Conservation (phyloP, 805 yeast genomes). For the Metschnikowia vanudenii region DNA sequence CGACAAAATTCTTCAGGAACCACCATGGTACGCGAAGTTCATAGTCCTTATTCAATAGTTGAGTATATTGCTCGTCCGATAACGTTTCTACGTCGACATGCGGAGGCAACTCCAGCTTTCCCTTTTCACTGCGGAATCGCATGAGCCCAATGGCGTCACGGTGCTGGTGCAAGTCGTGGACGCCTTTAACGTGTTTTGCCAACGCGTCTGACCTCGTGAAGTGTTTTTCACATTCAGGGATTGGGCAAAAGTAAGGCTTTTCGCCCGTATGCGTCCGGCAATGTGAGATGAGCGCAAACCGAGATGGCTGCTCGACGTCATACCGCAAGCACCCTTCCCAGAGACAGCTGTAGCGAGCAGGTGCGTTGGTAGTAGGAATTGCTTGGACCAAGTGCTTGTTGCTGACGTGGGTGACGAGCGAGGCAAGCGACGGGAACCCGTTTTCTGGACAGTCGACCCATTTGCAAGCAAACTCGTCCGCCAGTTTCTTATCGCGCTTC, state of each 20-base stretch:
- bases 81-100: constrained; percentile 25
- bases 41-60: constrained; percentile 33
- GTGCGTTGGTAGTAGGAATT: constrained; percentile 18
- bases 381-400: constrained; percentile 28
- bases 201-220: constrained; percentile 63
- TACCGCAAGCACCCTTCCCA: constrained; percentile 60
- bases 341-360: constrained; percentile 49
- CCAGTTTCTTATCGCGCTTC: neutral
- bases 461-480: constrained; percentile 25
- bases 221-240: constrained; percentile 63
- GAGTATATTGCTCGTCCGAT: constrained; percentile 29
- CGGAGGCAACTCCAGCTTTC: constrained; percentile 25
- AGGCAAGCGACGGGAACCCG: constrained; percentile 22
- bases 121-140: constrained; percentile 31
- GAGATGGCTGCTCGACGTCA: constrained; percentile 51
- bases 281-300: constrained; percentile 61
- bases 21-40: constrained; percentile 43
- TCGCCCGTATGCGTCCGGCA: constrained; percentile 66
- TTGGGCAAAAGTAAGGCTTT: constrained; percentile 56
- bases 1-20: constrained; percentile 32
- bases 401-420: constrained; percentile 34
- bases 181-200: constrained; percentile 59
- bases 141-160: constrained; percentile 33
- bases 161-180: constrained; percentile 51
- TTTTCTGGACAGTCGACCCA: constrained; percentile 32